phyloP scores from a whole-genome alignment of 805 yeast genomes.

The Lipomyces starkeyi region DNA sequence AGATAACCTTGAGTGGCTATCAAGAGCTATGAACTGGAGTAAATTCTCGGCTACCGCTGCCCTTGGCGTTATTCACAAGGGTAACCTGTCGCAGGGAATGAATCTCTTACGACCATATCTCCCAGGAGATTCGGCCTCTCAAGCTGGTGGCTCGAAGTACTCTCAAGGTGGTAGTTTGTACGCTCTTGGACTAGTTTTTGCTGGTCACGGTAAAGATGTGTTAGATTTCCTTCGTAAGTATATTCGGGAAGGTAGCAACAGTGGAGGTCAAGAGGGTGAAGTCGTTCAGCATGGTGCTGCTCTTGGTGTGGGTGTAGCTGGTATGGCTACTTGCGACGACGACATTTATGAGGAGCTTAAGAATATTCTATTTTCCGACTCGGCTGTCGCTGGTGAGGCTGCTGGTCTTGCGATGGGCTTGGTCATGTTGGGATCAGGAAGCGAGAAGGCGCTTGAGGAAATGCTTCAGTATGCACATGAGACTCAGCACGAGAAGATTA shows the following conservation, averaged over 20 bases:
- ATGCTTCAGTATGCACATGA: conserved; percentile 92
- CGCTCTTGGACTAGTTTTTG: conserved; percentile 91
- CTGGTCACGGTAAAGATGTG: conserved; percentile 93
- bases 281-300: conserved; percentile 94
- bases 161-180: conserved; percentile 95
- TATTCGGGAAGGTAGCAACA: conserved; percentile 54
- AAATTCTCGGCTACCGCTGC: conserved; percentile 98
- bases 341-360: conserved; percentile 80
- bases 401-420: conserved; percentile 97
- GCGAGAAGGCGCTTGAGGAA: conserved; percentile 68
- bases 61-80: conserved; percentile 94
- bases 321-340: conserved; percentile 85
- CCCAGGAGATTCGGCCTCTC: conserved; percentile 63
- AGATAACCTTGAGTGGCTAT: conserved; percentile 91
- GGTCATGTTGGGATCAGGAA: conserved; percentile 90
- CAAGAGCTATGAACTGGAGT: conserved; percentile 98
- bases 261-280: conserved; percentile 65
- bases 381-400: conserved; percentile 94
- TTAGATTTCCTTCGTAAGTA: conserved; percentile 73
- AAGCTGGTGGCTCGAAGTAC: conserved; percentile 50
- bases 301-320: conserved; percentile 94
- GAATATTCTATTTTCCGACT: conserved; percentile 83
- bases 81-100: conserved; percentile 89
- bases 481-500: conserved; percentile 93
- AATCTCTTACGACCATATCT: conserved; percentile 86